Conservation (phyloP, 306 rosid genomes). For the Casuarina glauca region DNA sequence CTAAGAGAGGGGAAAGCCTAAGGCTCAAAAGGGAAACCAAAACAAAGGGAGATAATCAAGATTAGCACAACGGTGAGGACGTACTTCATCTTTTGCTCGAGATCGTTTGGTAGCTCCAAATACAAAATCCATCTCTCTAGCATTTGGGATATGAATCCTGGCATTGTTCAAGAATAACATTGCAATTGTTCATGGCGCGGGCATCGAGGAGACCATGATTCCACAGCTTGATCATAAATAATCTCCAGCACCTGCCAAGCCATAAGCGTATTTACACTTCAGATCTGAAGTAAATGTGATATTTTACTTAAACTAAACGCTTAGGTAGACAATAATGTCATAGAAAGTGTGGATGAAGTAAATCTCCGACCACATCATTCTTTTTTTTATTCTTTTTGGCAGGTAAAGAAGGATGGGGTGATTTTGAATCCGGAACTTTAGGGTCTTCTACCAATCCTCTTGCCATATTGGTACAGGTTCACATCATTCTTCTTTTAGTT, state of each 20-base stretch:
- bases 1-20: background rate
- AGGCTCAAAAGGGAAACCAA: background rate
- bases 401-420: no score
- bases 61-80: background rate
- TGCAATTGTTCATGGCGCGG: conserved; percentile 45
- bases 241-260: conserved; percentile 72
- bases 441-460: no score
- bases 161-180: conserved; percentile 46
- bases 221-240: conserved; percentile 68
- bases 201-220: conserved; percentile 70
- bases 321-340: no score
- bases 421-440: no score
- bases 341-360: no score
- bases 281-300: background rate
- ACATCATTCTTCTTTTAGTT: no score
- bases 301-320: background rate
- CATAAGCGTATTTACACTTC: conserved; percentile 8
- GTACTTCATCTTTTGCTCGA: background rate
- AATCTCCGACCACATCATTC: no score
- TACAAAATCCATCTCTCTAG: conserved; percentile 18
- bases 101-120: background rate
- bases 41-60: background rate
- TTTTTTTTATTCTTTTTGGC: no score
- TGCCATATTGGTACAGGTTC: no score
- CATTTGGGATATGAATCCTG: conserved; percentile 40